A percentile compares a stretch with the other conserved stretches of the same genome.
These are phyloP conservation scores for Aspergillus spinulosporus DNA, from an alignment of 2,329 filamentous ascomycete genomes.

Conservation along the genomic window DNA sequence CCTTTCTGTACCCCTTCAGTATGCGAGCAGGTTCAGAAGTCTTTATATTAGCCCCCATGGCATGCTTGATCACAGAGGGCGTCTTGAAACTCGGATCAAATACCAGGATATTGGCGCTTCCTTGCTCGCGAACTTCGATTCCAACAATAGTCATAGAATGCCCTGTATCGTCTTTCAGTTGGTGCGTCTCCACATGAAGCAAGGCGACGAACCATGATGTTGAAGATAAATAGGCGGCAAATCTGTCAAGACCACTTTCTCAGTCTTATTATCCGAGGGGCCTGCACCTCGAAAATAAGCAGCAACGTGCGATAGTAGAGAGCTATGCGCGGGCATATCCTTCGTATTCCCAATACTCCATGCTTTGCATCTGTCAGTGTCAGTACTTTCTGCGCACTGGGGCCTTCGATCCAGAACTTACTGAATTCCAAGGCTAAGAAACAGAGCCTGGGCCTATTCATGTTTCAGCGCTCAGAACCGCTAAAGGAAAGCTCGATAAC, in stretches of 20 bases:
- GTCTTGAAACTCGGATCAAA: constrained; percentile 86
- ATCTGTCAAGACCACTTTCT: constrained; percentile 69
- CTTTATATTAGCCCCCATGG: constrained; percentile 50
- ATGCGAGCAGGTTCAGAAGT: constrained; percentile 53
- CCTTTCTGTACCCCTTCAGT: constrained; percentile 73
- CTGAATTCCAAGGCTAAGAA: constrained; percentile 67
- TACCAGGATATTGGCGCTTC: constrained; percentile 70
- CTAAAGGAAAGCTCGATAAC: not conserved
- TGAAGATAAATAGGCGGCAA: constrained; percentile 89
- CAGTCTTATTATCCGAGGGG: constrained; percentile 49
- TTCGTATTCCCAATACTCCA: constrained; percentile 56
- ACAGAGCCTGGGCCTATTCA: constrained; percentile 73
- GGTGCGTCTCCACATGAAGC: not conserved
- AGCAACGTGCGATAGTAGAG: constrained; percentile 69
- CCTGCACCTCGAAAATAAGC: constrained; percentile 67
- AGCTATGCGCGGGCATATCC: constrained; percentile 51
- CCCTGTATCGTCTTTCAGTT: constrained; percentile 47
- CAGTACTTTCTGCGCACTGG: constrained; percentile 7
- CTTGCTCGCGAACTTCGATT: constrained; percentile 68
- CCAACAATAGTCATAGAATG: constrained; percentile 92
- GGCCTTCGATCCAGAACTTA: constrained; percentile 39
- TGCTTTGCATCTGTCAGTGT: constrained; percentile 55
- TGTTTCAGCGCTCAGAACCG: not conserved
- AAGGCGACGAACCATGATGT: constrained; percentile 60
- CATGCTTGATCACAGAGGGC: constrained; percentile 60